Conservation (phyloP, 176 grass and related monocot species). For the Canna indica region DNA sequence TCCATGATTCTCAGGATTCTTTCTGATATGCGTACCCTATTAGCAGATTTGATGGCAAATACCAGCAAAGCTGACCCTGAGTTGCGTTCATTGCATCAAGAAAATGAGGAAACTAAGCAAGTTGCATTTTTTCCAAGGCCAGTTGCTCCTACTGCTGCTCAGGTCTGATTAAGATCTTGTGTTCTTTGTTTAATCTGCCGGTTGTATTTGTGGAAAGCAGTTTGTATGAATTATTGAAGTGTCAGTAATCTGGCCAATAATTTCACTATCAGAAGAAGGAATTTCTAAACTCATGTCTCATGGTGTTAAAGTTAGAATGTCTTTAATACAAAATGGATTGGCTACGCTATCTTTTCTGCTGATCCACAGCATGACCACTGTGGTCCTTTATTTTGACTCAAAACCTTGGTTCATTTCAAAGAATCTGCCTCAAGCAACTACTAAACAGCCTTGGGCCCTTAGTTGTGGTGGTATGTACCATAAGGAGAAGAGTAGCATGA, state of each 20-base stretch:
- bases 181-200: not conserved
- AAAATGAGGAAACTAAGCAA: constrained; percentile 64
- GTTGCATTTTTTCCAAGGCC: constrained; percentile 83
- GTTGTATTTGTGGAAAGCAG: not conserved
- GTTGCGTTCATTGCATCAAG: constrained; percentile 59
- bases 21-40: constrained; percentile 95
- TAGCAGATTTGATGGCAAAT: constrained; percentile 98
- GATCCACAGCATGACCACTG: too few species aligned
- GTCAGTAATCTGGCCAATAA: not conserved
- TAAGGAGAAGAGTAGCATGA: too few species aligned
- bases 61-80: constrained; percentile 71
- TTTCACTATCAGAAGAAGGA: not conserved
- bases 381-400: too few species aligned
- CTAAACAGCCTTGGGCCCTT: too few species aligned
- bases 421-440: too few species aligned
- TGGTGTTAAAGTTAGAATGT: too few species aligned
- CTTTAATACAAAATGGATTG: too few species aligned
- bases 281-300: too few species aligned
- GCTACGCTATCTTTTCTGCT: too few species aligned
- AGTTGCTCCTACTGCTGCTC: constrained; percentile 93
- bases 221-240: not conserved
- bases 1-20: constrained; percentile 76
- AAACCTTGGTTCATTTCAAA: too few species aligned
- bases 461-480: too few species aligned
- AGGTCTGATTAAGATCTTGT: constrained; percentile 39